These are phyloP conservation scores for Massariosphaeria phaeospora DNA, from an alignment of 495 filamentous ascomycete species.

Conservation along the genomic window DNA sequence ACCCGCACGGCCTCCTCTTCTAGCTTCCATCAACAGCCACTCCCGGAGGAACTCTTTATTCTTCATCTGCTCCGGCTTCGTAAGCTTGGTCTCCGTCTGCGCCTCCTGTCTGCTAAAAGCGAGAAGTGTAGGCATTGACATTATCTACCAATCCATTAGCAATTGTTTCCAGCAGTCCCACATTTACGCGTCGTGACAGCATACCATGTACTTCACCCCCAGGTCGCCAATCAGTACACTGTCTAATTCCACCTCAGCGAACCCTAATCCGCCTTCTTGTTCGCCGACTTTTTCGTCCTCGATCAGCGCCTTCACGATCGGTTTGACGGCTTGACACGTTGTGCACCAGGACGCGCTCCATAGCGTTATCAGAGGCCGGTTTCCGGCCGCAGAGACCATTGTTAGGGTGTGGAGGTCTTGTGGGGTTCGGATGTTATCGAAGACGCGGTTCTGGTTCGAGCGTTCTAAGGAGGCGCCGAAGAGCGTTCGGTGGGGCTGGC, in stretches of 20 bases:
- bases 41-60: slow-evolving; percentile 52
- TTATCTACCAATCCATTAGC: slow-evolving; percentile 43
- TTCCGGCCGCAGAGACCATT: slow-evolving; percentile 53
- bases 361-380: slow-evolving; percentile 59
- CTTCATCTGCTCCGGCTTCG: slow-evolving; percentile 50
- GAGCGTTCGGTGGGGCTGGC: neutral
- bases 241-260: slow-evolving; percentile 60
- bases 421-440: slow-evolving; percentile 44
- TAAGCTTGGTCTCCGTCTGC: slow-evolving; percentile 51
- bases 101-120: slow-evolving; percentile 60
- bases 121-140: slow-evolving; percentile 61
- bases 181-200: neutral
- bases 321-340: slow-evolving; percentile 53
- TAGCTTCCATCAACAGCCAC: slow-evolving; percentile 59
- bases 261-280: slow-evolving; percentile 55
- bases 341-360: slow-evolving; percentile 66
- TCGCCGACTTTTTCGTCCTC: slow-evolving; percentile 54
- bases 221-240: slow-evolving; percentile 53
- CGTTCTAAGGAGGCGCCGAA: slow-evolving; percentile 4
- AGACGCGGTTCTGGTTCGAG: slow-evolving; percentile 36
- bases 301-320: slow-evolving; percentile 51
- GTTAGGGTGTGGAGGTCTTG: slow-evolving; percentile 58
- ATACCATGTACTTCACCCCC: slow-evolving; percentile 50
- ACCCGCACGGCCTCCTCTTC: slow-evolving; percentile 45
- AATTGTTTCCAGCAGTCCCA: neutral